Conservation (phyloP, 768 basidiomycete genomes). For the Lactarius tabidus region DNA sequence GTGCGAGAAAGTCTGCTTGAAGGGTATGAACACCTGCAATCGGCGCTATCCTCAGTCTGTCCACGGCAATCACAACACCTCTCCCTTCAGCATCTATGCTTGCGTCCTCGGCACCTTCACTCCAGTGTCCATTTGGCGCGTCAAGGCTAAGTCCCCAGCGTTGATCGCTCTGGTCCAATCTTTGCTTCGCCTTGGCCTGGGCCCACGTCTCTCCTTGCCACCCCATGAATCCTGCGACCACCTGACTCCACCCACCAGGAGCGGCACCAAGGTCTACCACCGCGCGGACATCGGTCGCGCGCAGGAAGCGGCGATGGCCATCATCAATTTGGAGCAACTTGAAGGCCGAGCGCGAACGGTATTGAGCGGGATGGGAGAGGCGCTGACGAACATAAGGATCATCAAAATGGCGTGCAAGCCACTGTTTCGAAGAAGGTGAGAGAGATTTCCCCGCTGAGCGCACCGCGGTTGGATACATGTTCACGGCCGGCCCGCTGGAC, state of each 20-base stretch:
- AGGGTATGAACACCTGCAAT: constrained; percentile 72
- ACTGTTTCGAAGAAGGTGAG: constrained; percentile 44
- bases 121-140: constrained; percentile 8
- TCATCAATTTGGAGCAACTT: constrained; percentile 81
- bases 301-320: constrained; percentile 50
- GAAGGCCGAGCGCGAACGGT: constrained; percentile 86
- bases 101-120: background rate
- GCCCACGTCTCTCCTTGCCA: constrained; percentile 35
- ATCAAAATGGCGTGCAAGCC: constrained; percentile 65
- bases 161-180: background rate
- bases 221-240: constrained; percentile 61
- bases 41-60: constrained; percentile 67
- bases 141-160: constrained; percentile 16
- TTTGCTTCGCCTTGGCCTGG: background rate
- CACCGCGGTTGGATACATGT: constrained; percentile 10
- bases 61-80: constrained; percentile 69
- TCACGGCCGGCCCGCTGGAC: too few species aligned
- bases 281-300: constrained; percentile 47
- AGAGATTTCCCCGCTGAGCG: constrained; percentile 16
- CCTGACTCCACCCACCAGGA: constrained; percentile 94
- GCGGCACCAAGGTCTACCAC: constrained; percentile 90
- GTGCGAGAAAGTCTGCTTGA: constrained; percentile 73
- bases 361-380: constrained; percentile 41
- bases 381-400: constrained; percentile 71
- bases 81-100: constrained; percentile 29